Percentiles rank a stretch among this genome's conserved stretches.
phyloP scores from a whole-genome alignment of 2,329 filamentous ascomycete species.

The Reticulascus tulasneorum region DNA sequence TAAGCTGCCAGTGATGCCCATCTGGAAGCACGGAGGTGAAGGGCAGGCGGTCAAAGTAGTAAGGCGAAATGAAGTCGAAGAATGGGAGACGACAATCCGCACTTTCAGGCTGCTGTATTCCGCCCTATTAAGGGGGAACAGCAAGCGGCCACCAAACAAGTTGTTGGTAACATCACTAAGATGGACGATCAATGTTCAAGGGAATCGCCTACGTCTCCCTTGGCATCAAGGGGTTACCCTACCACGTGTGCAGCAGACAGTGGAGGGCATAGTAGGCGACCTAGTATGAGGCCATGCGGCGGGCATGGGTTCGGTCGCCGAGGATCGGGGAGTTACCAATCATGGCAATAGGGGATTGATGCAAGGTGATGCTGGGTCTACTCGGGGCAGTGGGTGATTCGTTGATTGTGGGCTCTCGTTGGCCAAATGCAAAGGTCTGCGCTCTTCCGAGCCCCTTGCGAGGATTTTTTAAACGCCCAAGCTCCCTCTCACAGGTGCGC shows the following conservation, averaged over 20 bases:
- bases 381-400: conserved; percentile 56
- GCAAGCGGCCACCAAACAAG: no score
- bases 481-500: conserved; percentile 87
- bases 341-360: conserved; percentile 37
- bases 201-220: conserved; percentile 5
- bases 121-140: conserved; percentile 13
- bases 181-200: no score
- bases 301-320: conserved; percentile 49
- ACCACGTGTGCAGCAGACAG: conserved; percentile 23
- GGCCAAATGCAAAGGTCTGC: conserved; percentile 92
- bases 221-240: conserved; percentile 11
- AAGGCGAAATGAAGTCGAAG: conserved; percentile 6
- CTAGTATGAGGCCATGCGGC: conserved; percentile 64
- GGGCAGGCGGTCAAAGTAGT: conserved; percentile 12
- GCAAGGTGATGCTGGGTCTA: conserved; percentile 22
- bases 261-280: conserved; percentile 11
- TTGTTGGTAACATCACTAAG: no score
- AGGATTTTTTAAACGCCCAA: conserved; percentile 84
- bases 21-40: conserved; percentile 5
- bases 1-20: conserved; percentile 9
- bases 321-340: conserved; percentile 41
- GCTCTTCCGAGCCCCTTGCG: conserved; percentile 81
- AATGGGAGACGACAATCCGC: conserved; percentile 11
- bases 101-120: conserved; percentile 15
- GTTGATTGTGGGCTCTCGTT: conserved; percentile 52